Evolutionary conservation across 2,329 filamentous ascomycete genomes (phyloP), one percentile per base, ranked within the genome.

Genomic region (Trichoderma lentiforme): DNA sequence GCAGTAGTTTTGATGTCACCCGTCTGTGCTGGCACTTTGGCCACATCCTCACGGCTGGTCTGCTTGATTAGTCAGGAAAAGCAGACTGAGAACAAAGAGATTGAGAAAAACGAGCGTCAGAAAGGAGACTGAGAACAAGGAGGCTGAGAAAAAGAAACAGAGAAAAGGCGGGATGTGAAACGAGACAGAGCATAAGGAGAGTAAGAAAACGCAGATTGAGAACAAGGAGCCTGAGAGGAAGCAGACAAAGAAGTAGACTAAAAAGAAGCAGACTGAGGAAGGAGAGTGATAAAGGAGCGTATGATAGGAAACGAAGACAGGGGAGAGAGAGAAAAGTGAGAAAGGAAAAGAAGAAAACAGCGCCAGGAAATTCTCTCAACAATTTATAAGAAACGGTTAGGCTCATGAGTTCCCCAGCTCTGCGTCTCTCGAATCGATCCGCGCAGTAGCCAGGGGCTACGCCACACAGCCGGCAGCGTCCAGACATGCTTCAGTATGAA

Each of bases 361-460:
- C 8, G 26, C 53, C 5, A 1, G 11, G 9, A n/a, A 3, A 12
- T 21, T 32, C 18, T n/a, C n/a, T 21, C 28, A 24, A 32, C n/a
- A 12, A 6, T 34, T 30, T 21, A 14, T 6, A 14, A 6, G 15
- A 32, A 14, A n/a, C 9, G 6, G 28, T 32, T 32, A 11, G 28
- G 3, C 5, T n/a, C 28, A 21, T 6, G 18, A 21, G 1, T 12
- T 14, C 57, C 14, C 30, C 58, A 51, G 43, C 61, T 43, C 83
- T 82, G 84, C 36, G 85, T 84, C 71, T 84, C 14, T 81, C 47
- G 82, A 83, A 86, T 86, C n/a, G 82, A 80, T 12, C 79, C 79
- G 63, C 81, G 84, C 28, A 86, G 77, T 60, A 78, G 81, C 84
- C 84, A 86, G 1, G 84, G 84, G 4, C 81, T 80, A 0, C 78